phyloP scores from a whole-genome alignment of 2,329 filamentous ascomycete genomes.

The Helotiales sp. region DNA sequence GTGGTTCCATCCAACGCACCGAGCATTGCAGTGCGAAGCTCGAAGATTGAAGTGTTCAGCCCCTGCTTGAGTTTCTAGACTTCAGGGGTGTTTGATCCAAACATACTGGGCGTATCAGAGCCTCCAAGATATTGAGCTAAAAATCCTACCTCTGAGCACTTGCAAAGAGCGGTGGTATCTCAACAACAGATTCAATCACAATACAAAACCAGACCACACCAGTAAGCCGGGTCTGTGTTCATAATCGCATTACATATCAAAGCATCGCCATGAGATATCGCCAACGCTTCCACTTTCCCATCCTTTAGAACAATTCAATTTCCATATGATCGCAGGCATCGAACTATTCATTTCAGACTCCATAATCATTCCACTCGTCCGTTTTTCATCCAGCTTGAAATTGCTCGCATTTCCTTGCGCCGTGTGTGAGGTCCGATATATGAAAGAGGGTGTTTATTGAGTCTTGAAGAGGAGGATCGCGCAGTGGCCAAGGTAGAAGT shows the following conservation, averaged over 20 bases:
- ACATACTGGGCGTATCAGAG: no score
- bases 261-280: not conserved
- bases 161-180: no score
- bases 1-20: no score
- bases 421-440: not conserved
- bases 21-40: no score
- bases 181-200: not conserved
- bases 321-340: not conserved
- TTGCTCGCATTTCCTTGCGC: not conserved
- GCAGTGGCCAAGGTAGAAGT: conserved; percentile 99
- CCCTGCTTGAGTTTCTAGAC: no score
- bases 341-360: not conserved
- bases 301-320: not conserved
- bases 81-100: no score
- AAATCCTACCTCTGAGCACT: no score
- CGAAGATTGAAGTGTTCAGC: no score
- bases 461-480: conserved; percentile 99
- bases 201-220: not conserved
- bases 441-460: conserved; percentile 57
- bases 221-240: not conserved
- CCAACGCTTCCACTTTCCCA: not conserved
- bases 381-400: not conserved
- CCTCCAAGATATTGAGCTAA: no score
- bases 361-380: not conserved
- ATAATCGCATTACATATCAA: not conserved